Evolutionary conservation across 2,329 filamentous ascomycete genomes (phyloP).

Genomic region (Juglanconis sp.): DNA sequence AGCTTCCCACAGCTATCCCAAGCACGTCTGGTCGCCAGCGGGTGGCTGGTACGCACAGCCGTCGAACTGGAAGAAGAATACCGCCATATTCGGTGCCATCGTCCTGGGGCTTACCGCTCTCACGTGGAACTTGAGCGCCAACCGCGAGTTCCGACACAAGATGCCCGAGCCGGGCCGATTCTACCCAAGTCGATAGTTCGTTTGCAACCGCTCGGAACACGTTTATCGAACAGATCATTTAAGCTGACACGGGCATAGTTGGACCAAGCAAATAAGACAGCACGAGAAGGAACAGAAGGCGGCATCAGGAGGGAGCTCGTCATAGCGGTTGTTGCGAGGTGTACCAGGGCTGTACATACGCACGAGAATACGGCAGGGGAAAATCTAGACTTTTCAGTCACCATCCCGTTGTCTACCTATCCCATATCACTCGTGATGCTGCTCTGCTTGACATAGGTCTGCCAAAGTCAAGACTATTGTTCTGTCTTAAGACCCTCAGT

Average conservation of each 20-base stretch:
- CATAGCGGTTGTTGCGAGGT: neutral
- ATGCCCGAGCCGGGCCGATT: constrained; percentile 78
- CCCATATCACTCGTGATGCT: neutral
- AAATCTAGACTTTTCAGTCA: neutral
- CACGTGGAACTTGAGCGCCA: constrained; percentile 69
- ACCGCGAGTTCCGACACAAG: constrained; percentile 68
- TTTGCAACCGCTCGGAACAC: constrained; percentile 1
- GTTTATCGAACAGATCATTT: no score
- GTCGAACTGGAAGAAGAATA: constrained; percentile 93
- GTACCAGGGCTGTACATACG: neutral
- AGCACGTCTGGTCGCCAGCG: constrained; percentile 98
- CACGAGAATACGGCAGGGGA: neutral
- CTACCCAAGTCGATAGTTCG: constrained; percentile 83
- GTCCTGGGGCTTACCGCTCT: constrained; percentile 62
- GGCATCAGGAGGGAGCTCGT: constrained; percentile 20
- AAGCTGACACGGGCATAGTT: constrained; percentile 28
- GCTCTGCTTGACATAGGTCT: neutral
- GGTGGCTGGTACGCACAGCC: constrained; percentile 98
- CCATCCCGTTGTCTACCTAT: no score
- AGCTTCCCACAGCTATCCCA: constrained; percentile 70
- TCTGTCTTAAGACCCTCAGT: no score
- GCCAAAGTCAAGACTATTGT: neutral
- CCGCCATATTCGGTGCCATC: constrained; percentile 37
- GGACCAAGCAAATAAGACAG: constrained; percentile 44
- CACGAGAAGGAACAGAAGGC: constrained; percentile 34